Evolutionary conservation across 2,329 filamentous ascomycete species (phyloP).

Genomic region (Cladophialophora bantiana): DNA sequence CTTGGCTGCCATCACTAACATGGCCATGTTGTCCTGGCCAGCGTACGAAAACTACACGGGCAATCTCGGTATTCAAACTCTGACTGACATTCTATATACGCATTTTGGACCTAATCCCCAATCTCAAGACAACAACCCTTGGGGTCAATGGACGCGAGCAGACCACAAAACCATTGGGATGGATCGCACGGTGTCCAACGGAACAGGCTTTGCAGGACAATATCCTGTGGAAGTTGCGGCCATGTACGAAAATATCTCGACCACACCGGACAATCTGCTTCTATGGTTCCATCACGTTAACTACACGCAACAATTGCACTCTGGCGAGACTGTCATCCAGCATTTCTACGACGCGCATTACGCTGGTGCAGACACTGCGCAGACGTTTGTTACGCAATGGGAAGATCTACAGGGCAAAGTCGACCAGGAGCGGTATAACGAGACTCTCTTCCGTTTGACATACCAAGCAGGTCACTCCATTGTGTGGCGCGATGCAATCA

Average conservation of each 20-base stretch:
- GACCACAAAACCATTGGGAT: conserved; percentile 68
- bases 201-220: conserved; percentile 70
- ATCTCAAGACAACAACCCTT: conserved; percentile 70
- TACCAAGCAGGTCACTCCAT: conserved; percentile 75
- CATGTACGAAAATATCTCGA: conserved; percentile 66
- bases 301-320: conserved; percentile 68
- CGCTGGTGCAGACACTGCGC: conserved; percentile 64
- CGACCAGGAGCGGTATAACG: conserved; percentile 66
- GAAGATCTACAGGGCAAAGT: conserved; percentile 61
- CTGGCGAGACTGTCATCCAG: conserved; percentile 71
- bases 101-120: conserved; percentile 73
- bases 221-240: conserved; percentile 68
- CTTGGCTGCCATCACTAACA: conserved; percentile 64
- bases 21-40: conserved; percentile 74
- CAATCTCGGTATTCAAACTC: conserved; percentile 72
- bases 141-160: conserved; percentile 76
- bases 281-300: conserved; percentile 78
- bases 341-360: conserved; percentile 72
- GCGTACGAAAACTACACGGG: conserved; percentile 75
- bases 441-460: conserved; percentile 64
- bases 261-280: conserved; percentile 71
- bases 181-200: conserved; percentile 73
- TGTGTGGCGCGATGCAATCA: conserved; percentile 74
- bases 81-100: conserved; percentile 71
- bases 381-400: conserved; percentile 64